Evolutionary conservation across 768 basidiomycete genomes (phyloP).

Genomic region (Kwoniella sp.): DNA sequence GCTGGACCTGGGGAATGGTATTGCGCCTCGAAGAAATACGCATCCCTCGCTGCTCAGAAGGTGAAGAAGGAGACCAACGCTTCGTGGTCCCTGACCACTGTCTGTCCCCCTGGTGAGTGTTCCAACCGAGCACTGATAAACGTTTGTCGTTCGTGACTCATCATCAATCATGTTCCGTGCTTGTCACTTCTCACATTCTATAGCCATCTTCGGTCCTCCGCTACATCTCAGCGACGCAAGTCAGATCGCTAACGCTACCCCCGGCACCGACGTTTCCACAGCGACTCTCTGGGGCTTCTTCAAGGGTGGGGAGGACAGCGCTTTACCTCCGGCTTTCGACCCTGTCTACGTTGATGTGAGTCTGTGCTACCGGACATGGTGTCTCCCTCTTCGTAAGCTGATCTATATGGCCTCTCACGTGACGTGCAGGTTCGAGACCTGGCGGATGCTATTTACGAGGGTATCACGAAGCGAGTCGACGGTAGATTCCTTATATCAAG

Average conservation of each 20-base stretch:
- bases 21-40: conserved; percentile 46
- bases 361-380: neutral
- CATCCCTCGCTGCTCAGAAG: conserved; percentile 39
- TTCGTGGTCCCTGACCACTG: conserved; percentile 31
- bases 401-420: too few species aligned
- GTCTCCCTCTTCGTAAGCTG: neutral
- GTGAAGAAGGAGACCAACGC: conserved; percentile 24
- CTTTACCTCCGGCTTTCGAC: conserved; percentile 18
- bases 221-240: conserved; percentile 23
- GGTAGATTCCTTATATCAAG: conserved; percentile 20
- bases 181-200: neutral
- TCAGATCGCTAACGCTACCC: conserved; percentile 3
- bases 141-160: too few species aligned
- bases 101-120: conserved; percentile 38
- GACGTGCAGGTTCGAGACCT: conserved; percentile 28
- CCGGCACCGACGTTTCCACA: conserved; percentile 29
- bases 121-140: too few species aligned
- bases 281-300: conserved; percentile 13
- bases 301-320: conserved; percentile 16
- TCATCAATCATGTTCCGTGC: too few species aligned
- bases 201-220: conserved; percentile 40
- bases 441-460: conserved; percentile 14
- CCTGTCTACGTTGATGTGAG: conserved; percentile 27
- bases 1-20: conserved; percentile 31
- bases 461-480: conserved; percentile 8